Percentiles rank a stretch among this genome's conserved stretches.
Evolutionary conservation across 768 basidiomycete species (phyloP).

Genomic region (Leccinum arenicola): DNA sequence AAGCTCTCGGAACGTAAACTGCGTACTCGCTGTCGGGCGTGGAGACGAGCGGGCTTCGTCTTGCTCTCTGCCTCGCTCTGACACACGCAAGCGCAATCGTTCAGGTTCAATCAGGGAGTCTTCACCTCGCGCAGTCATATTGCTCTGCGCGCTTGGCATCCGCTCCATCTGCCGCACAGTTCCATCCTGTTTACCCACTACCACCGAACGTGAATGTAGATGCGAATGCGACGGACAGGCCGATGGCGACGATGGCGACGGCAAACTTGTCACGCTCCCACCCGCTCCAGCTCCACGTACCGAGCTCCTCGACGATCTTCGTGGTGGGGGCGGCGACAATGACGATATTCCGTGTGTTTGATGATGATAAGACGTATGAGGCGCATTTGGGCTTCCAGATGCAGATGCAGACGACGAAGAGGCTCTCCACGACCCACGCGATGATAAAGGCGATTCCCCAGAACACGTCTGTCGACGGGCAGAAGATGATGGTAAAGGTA

Average conservation of each 20-base stretch:
- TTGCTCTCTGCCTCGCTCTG: conserved; percentile 2
- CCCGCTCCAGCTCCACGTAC: conserved; percentile 11
- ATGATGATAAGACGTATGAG: conserved; percentile 15
- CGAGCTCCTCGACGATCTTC: conserved; percentile 12
- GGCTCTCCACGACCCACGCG: conserved; percentile 39
- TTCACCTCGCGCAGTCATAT: conserved; percentile 27
- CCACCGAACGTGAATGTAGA: not conserved
- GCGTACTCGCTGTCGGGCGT: conserved; percentile 23
- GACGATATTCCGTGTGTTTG: not conserved
- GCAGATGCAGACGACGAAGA: conserved; percentile 36
- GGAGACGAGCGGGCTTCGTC: not conserved
- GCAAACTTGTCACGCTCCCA: conserved; percentile 5
- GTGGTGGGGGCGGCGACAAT: conserved; percentile 28
- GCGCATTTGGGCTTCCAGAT: conserved; percentile 41
- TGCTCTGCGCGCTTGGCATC: conserved; percentile 26
- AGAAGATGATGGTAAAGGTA: conserved; percentile 7
- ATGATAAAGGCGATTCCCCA: conserved; percentile 20
- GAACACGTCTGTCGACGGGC: conserved; percentile 6
- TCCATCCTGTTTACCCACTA: conserved; percentile 7
- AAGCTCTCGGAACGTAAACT: conserved; percentile 50
- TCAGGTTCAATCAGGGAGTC: conserved; percentile 1
- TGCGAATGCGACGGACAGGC: not conserved
- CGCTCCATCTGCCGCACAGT: conserved; percentile 19
- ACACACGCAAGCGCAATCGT: not conserved
- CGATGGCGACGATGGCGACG: not conserved